Percentiles rank a stretch among this genome's conserved stretches.
These are phyloP conservation scores for Oryza longistaminata DNA, from an alignment of 176 grass and related monocot species.

Conservation along the genomic window DNA sequence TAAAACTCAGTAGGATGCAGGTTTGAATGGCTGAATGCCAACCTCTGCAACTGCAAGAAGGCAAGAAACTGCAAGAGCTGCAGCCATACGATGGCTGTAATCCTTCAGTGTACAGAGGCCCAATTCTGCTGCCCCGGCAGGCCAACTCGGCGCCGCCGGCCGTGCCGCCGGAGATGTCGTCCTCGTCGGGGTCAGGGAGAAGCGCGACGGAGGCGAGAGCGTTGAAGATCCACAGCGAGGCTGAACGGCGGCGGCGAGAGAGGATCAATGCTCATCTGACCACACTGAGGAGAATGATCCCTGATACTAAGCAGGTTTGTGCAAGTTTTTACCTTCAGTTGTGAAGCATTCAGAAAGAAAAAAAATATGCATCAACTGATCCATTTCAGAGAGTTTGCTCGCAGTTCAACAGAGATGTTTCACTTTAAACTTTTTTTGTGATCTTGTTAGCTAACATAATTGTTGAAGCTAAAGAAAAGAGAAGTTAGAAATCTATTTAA, in stretches of 20 bases:
- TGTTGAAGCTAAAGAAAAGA: not conserved
- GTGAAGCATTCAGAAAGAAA: not conserved
- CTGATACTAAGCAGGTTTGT: slow-evolving; percentile 71
- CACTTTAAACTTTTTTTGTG: not conserved
- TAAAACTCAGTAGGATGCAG: not conserved
- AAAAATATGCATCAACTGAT: not conserved
- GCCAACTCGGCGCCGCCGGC: slow-evolving; percentile 5
- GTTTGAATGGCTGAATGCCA: slow-evolving; percentile 10
- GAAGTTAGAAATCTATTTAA: not conserved
- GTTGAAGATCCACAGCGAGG: slow-evolving; percentile 79
- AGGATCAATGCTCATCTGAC: slow-evolving; percentile 85
- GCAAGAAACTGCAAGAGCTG: not conserved
- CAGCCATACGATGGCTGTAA: not conserved
- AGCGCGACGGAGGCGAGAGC: slow-evolving; percentile 53
- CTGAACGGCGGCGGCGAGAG: slow-evolving; percentile 79
- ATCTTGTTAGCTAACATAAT: not conserved
- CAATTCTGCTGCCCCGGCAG: slow-evolving; percentile 31
- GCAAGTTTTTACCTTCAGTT: not conserved
- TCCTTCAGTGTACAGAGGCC: not conserved
- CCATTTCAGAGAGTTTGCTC: not conserved
- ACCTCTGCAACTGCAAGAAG: not conserved
- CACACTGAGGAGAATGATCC: slow-evolving; percentile 71
- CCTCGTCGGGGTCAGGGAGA: slow-evolving; percentile 40
- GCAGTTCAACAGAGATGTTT: not conserved
- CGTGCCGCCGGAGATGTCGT: slow-evolving; percentile 29